Evolutionary conservation across 164 flowering plant genomes (phyloP).

Genomic region (Pachysandra terminalis): DNA sequence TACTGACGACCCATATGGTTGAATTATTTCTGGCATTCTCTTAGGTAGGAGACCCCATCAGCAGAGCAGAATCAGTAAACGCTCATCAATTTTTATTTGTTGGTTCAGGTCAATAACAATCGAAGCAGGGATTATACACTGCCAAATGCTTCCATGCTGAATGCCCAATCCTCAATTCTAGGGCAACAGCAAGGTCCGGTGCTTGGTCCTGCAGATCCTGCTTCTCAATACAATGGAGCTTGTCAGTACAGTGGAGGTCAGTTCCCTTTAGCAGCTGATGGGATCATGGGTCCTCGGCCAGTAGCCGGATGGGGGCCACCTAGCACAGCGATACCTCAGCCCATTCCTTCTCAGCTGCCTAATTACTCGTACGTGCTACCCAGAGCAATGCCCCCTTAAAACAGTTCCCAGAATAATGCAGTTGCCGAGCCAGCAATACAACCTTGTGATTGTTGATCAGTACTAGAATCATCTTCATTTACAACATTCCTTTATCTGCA

Average conservation of each 20-base stretch:
- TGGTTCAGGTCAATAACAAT: slow-evolving; percentile 79
- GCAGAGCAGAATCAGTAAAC: too few species aligned
- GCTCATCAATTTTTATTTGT: neutral
- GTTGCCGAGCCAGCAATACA: slow-evolving; percentile 25
- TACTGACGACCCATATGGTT: too few species aligned
- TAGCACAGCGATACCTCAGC: slow-evolving; percentile 25
- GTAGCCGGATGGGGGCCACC: slow-evolving; percentile 43
- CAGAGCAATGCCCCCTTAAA: slow-evolving; percentile 31
- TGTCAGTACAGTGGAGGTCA: slow-evolving; percentile 43
- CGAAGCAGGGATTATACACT: slow-evolving; percentile 81
- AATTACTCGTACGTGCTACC: slow-evolving; percentile 45
- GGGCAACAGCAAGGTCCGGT: slow-evolving; percentile 64
- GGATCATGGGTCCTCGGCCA: slow-evolving; percentile 29
- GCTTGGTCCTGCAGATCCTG: slow-evolving; percentile 31
- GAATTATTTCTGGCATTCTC: too few species aligned
- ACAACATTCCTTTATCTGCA: neutral
- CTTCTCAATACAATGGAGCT: too few species aligned
- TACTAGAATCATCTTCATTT: slow-evolving; percentile 8
- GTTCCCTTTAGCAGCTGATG: slow-evolving; percentile 32
- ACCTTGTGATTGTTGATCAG: slow-evolving; percentile 30
- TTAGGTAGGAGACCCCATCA: too few species aligned
- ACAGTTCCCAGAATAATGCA: slow-evolving; percentile 37
- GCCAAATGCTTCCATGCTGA: slow-evolving; percentile 39
- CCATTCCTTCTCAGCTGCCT: slow-evolving; percentile 45
- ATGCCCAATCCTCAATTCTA: slow-evolving; percentile 54